Conservation (phyloP, 345 rosid species). For the Citrus unshiu region DNA sequence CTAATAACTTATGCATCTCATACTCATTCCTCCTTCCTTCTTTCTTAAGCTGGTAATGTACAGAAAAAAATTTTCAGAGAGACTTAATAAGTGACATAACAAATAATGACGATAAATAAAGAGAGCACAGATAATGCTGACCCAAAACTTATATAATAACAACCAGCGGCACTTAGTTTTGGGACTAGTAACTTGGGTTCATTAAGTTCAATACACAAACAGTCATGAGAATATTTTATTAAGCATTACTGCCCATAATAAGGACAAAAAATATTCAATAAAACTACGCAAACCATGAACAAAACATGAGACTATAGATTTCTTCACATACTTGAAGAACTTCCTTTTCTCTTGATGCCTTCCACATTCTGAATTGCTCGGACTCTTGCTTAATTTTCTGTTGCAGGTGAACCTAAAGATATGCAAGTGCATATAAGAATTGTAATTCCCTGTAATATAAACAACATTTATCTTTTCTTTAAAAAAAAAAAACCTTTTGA, state of each 20-base stretch:
- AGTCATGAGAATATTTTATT: not conserved
- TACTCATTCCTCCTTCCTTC: constrained; percentile 96
- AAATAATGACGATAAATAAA: not conserved
- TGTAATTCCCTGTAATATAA: not conserved
- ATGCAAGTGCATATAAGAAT: constrained; percentile 5
- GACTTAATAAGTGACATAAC: not conserved
- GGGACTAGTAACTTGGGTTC: not conserved
- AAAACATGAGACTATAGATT: not conserved
- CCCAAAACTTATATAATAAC: not conserved
- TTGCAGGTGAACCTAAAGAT: constrained; percentile 70
- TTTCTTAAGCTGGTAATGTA: constrained; percentile 71
- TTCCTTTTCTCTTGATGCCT: constrained; percentile 90
- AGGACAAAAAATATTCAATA: not conserved
- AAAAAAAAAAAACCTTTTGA: constrained; percentile 55
- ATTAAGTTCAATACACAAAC: not conserved
- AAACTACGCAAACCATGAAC: not conserved
- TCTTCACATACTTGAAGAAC: constrained; percentile 74
- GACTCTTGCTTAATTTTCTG: constrained; percentile 95
- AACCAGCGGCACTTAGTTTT: not conserved
- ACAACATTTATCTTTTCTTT: not conserved
- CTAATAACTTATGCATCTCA: constrained; percentile 95
- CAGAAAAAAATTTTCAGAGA: not conserved
- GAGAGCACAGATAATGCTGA: not conserved
- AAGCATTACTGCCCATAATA: not conserved
- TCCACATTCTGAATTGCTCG: constrained; percentile 87